Evolutionary conservation across 1,284 basidiomycete species (phyloP).

Genomic region (Papiliotrema nemorosa): DNA sequence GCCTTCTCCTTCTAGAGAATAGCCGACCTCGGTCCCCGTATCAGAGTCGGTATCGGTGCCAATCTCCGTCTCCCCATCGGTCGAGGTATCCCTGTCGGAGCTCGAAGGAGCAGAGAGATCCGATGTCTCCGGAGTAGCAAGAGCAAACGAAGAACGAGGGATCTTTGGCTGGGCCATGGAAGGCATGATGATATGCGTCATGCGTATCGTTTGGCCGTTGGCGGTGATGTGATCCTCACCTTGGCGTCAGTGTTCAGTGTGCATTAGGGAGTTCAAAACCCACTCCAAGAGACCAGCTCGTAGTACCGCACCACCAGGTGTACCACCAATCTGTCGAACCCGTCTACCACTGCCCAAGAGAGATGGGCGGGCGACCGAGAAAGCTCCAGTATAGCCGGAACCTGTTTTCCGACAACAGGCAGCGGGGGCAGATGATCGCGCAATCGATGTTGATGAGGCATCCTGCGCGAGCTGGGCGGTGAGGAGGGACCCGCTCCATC

Average conservation of each 20-base stretch:
- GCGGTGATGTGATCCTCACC: conserved; percentile 27
- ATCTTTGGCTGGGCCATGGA: conserved; percentile 22
- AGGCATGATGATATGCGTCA: conserved; percentile 46
- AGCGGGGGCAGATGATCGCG: conserved; percentile 20
- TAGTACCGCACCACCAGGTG: conserved; percentile 47
- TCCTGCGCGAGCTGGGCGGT: conserved; percentile 9
- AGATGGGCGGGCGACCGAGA: conserved; percentile 43
- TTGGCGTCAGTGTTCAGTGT: background rate
- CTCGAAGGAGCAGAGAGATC: conserved; percentile 26
- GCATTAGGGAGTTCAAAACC: conserved; percentile 12
- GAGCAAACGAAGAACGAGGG: conserved; percentile 6
- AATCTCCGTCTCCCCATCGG: conserved; percentile 20
- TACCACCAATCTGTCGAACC: conserved; percentile 45
- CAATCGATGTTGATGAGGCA: conserved; percentile 31
- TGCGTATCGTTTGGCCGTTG: conserved; percentile 23
- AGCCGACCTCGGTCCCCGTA: conserved; percentile 21
- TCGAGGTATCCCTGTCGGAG: conserved; percentile 9
- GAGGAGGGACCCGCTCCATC: background rate
- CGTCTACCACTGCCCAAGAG: conserved; percentile 40
- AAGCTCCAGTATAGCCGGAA: conserved; percentile 40
- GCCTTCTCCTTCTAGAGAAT: conserved; percentile 9
- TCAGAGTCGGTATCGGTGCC: conserved; percentile 25
- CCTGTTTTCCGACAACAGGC: conserved; percentile 8
- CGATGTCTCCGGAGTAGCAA: conserved; percentile 43
- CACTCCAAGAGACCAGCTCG: conserved; percentile 46